Base-by-base conservation (phyloP, 257 asterid genomes). In the Buddleja alternifolia region DNA sequence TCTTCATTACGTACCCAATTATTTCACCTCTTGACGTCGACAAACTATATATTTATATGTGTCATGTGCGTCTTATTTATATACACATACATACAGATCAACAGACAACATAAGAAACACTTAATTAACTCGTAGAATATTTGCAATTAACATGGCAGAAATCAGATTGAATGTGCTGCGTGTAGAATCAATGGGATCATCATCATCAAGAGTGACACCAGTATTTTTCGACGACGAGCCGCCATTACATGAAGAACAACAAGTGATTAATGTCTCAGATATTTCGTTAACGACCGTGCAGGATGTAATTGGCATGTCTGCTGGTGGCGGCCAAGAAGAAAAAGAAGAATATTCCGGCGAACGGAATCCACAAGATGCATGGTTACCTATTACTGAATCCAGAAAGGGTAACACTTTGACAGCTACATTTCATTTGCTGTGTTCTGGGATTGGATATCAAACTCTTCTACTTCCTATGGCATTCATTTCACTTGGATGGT, bases 401-500 rank as follows among this genome's bases (percentile, higher is more conserved):
- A 80, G 87, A 81, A 78, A 75, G 9, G 96, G 96, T 3, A 80
- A 52, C 67, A 36, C 60, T 23, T 80, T 73, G 39, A 75, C 80
- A 0, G 83, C 78, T 0, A 52, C 86, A 32, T 60, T 70, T 14
- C 90, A 80, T 58, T 68, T 83, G 14, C 12, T 86, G 2, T 81
- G 82, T 24, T 84, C 96, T 1, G 95, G 86, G 11, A 52, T 88
- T 15, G 96, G 96, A 55, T 23, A 82, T 69, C 97, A 89, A 52
- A 51, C 80, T 6, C 82, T 83, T 4, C 6, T 72, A 0, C 92
- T 90, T 20, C 96, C 96, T 16, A 1, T 84, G 5, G 96, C 90
- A 0, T 82, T 90, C 57, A 40, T 73, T 29, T 77, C 88, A 3
- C 86, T 90, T 0, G 95, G 96, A 70, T 90, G 97, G 97, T 90